Evolutionary conservation across 1,139 yeast genomes (phyloP).

Genomic region (Chernovozyma aurita): DNA sequence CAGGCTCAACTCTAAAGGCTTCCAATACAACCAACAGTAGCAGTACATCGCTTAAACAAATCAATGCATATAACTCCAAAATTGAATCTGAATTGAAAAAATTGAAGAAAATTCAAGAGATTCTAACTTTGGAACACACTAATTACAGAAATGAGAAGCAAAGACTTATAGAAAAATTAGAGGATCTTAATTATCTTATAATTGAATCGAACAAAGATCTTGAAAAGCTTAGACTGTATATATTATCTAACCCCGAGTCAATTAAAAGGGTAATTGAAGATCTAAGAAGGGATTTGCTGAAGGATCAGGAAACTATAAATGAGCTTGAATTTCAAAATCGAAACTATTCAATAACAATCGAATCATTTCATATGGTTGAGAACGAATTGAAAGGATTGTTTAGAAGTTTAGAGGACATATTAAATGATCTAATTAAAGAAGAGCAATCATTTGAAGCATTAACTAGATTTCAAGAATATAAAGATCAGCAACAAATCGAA

Average conservation of each 20-base stretch:
- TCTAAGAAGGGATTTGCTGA: slow-evolving; percentile 44
- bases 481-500: slow-evolving; percentile 42
- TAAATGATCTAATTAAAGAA: slow-evolving; percentile 45
- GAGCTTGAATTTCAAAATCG: slow-evolving; percentile 46
- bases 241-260: slow-evolving; percentile 58
- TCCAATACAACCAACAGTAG: no score
- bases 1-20: slow-evolving; percentile 20
- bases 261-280: slow-evolving; percentile 54
- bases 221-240: slow-evolving; percentile 56
- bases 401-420: slow-evolving; percentile 55
- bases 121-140: slow-evolving; percentile 59
- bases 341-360: slow-evolving; percentile 52
- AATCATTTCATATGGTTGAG: slow-evolving; percentile 54
- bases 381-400: slow-evolving; percentile 50
- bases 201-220: slow-evolving; percentile 55
- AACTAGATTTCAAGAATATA: slow-evolving; percentile 40
- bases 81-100: slow-evolving; percentile 62
- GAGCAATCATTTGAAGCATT: slow-evolving; percentile 39
- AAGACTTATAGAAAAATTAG: slow-evolving; percentile 50
- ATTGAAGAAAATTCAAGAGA: slow-evolving; percentile 62
- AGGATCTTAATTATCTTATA: slow-evolving; percentile 50
- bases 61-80: slow-evolving; percentile 52
- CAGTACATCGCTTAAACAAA: slow-evolving; percentile 32
- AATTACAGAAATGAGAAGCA: slow-evolving; percentile 62
- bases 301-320: slow-evolving; percentile 36